Evolutionary conservation across 371 early-diverging fungal species (phyloP).

Genomic region (Mortierella sp.): DNA sequence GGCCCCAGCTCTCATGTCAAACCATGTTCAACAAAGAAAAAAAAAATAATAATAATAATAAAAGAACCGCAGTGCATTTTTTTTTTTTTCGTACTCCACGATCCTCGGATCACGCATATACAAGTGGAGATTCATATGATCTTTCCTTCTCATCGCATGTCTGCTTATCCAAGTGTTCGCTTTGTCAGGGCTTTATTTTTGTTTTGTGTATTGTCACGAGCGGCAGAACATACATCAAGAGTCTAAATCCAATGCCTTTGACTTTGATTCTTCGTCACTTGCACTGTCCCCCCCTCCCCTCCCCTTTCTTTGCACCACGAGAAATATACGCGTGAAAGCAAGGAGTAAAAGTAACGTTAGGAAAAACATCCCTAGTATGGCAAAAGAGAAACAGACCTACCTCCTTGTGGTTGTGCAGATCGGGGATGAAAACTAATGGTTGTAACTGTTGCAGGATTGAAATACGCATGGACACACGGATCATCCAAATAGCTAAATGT

Average conservation of each 20-base stretch:
- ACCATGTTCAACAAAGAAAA: not conserved
- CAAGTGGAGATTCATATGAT: slow-evolving; percentile 4
- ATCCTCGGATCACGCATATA: slow-evolving; percentile 4
- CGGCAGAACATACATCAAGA: slow-evolving; percentile 1
- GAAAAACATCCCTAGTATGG: not conserved
- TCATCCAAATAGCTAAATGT: not conserved
- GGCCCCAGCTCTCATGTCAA: slow-evolving; percentile 7
- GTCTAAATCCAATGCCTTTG: not conserved
- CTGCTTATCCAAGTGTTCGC: slow-evolving; percentile 3
- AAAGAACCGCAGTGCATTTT: not conserved
- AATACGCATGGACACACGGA: slow-evolving; percentile 3
- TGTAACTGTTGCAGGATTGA: not conserved
- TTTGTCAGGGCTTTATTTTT: not conserved
- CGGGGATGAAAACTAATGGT: not conserved
- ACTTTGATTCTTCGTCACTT: not conserved
- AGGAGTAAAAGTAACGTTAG: not conserved
- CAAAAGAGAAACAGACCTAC: not conserved
- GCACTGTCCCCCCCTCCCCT: not conserved
- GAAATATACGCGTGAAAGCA: not conserved
- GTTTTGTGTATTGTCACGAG: not conserved
- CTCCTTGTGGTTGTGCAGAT: not conserved
- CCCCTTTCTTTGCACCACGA: not conserved
- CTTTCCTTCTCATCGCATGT: not conserved
- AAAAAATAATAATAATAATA: too few relatives aligned
- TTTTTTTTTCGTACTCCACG: slow-evolving; percentile 1